Evolutionary conservation across 768 basidiomycete genomes (phyloP).

Genomic region (Podaxis sp.): DNA sequence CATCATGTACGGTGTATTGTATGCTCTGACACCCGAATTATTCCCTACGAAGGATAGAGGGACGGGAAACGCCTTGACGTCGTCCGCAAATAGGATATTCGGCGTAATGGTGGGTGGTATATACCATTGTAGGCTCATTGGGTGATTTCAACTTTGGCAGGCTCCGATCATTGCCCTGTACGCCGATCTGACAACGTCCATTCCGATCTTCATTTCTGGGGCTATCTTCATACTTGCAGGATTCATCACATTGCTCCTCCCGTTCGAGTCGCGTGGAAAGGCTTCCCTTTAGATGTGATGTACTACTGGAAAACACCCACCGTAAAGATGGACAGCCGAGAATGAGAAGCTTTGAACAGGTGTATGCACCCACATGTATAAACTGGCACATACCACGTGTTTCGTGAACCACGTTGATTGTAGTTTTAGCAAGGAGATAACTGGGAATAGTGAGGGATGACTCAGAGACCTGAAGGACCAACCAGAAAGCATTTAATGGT

Average conservation of each 20-base stretch:
- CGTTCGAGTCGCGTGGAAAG: slow-evolving; percentile 70
- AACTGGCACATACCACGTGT: no score
- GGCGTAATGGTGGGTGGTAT: slow-evolving; percentile 62
- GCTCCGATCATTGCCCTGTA: slow-evolving; percentile 71
- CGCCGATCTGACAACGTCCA: slow-evolving; percentile 58
- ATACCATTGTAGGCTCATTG: background rate
- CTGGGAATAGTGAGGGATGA: no score
- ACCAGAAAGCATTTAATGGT: no score
- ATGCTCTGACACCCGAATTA: slow-evolving; percentile 68
- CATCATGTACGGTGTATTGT: slow-evolving; percentile 78
- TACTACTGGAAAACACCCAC: background rate
- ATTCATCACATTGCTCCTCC: slow-evolving; percentile 57
- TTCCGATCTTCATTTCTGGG: slow-evolving; percentile 72
- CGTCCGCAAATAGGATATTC: slow-evolving; percentile 67
- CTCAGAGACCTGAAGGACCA: no score
- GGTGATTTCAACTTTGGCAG: slow-evolving; percentile 30
- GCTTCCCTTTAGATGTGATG: slow-evolving; percentile 51
- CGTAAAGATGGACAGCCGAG: no score
- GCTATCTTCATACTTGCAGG: slow-evolving; percentile 64
- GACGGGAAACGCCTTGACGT: slow-evolving; percentile 67
- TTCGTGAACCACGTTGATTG: no score
- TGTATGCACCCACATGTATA: no score
- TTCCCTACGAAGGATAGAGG: slow-evolving; percentile 75
- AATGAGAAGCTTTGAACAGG: no score
- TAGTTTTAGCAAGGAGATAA: no score